Base-by-base conservation (phyloP, 352 stramenopile species). In the Blastocystis hominis region DNA sequence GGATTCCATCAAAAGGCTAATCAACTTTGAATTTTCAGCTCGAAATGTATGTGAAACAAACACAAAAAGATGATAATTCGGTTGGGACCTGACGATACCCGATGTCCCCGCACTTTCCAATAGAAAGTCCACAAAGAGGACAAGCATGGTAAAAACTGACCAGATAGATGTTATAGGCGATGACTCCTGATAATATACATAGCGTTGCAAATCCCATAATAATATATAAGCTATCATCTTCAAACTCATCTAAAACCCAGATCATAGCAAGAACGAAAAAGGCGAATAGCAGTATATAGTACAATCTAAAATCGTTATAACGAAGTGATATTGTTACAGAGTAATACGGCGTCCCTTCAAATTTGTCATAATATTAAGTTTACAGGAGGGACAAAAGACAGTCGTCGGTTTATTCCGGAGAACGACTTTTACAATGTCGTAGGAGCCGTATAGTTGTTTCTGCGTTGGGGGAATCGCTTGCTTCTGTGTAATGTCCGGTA, bases 281-380 rank as follows among this genome's bases (percentile, higher is more conserved):
- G 42, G 20, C 24, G 24, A 80, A 9, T 9, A 80, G 20, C 46
- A 42, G 7, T 44, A 62, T 42, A 15, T 61, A 36, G 24, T 30
- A 30, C 10, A 9, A 24, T 40, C 70, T 80, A 64, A 42, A 34
- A n/a, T 64, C 9, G 30, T 63, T 36, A 24, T 13, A 34, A 17
- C 34, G 0, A 15, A 64, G 3, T 30, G 24, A 80, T 10, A 15
- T 24, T 36, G n/a, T 64, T 17, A 80, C 70, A 80, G 30, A 24
- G 70, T 24, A n/a, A 24, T 64, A 10, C 44, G 36, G n/a, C 53
- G 20, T 24, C 46, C 70, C 20, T 44, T 20, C 10, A 80, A 3
- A 62, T 80, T 80, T 4, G 70, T 50, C 6, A 80, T 46, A 0
- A 80, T 46, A 46, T 80, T 80, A 42, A 40, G 50, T 46, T 80